Evolutionary conservation across 2,329 filamentous ascomycete species (phyloP).

Genomic region (Boeremia lycopersici): DNA sequence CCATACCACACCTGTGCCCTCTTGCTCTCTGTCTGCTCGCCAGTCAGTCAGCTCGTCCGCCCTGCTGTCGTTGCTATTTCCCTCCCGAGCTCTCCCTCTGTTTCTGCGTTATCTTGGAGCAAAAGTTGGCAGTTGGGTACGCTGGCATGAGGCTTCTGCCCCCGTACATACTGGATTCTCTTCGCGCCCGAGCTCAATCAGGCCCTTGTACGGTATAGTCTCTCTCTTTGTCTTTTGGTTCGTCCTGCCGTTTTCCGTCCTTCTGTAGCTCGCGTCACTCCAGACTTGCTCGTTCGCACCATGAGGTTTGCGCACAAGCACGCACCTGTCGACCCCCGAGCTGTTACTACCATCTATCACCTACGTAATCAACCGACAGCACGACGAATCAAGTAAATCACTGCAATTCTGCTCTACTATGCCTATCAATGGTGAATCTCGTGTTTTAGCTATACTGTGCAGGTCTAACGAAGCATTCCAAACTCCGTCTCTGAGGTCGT

Average conservation of each 20-base stretch:
- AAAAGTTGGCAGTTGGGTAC: constrained; percentile 22
- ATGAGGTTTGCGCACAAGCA: no score
- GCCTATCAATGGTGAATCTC: no score
- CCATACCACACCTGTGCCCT: no score
- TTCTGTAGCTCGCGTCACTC: no score
- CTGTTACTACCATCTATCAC: constrained; percentile 6
- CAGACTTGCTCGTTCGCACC: no score
- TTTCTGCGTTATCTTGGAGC: constrained; percentile 6
- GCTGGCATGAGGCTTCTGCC: constrained; percentile 1
- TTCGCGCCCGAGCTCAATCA: background rate
- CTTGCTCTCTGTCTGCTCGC: background rate
- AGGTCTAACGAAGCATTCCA: no score
- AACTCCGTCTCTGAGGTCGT: no score
- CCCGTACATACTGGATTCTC: constrained; percentile 6
- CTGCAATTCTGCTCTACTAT: background rate
- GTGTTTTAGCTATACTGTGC: no score
- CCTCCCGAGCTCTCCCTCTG: background rate
- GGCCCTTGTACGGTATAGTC: constrained; percentile 31
- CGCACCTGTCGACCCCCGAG: background rate
- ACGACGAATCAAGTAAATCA: constrained; percentile 1
- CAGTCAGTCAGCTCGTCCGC: background rate
- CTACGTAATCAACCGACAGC: constrained; percentile 13
- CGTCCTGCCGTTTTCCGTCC: no score
- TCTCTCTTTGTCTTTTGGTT: constrained; percentile 18
- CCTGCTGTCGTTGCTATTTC: background rate